Base-by-base conservation (phyloP, 106 monocot genomes). In the Allium cepa region DNA sequence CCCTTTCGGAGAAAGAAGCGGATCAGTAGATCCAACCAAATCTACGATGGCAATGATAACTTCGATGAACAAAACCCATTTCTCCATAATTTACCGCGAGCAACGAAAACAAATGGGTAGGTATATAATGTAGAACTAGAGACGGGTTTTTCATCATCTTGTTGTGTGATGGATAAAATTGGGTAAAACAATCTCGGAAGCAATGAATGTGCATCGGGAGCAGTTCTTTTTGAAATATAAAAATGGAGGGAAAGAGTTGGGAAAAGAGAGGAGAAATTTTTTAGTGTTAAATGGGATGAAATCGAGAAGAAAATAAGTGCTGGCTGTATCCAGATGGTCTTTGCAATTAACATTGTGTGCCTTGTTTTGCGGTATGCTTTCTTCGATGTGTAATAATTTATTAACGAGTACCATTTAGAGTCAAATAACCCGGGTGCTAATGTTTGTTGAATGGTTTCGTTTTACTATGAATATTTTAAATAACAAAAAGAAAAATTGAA, bases 1-100 rank as follows among this genome's bases (percentile, higher is more conserved):
- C 71, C 92, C 97, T 63, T 87, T 87, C 58, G 97, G 89, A 3
- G 97, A 92, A 10, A 92, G 87, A 10, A 78, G 82, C 9, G 97
- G 89, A 49, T 97, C 96, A 18, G 69, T 63, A 49, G 88, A 76
- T 8, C 14, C 16, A 36, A 63, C 67, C 9, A 28, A 67, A 53
- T 18, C 49, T 4, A 62, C 14, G 11, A 64, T 17, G 7, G 14
- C 4, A 17, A 26, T 17, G 47, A 64, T 17, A 12, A 49, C 4
- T 13, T 26, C 46, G 10, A 64, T n/a, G 49, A 64, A 49, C 48
- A 64, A 49, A 46, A 64, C 49, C 64, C 64, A 17, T 64, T 4
- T 47, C 1, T 4, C n/a, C 64, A 64, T 64, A 8, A 49, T 7
- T 64, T 7, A 45, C 26, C 28, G 8, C 28, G 8, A 18, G 60